Percentiles rank a stretch among this genome's conserved stretches.
phyloP scores from a whole-genome alignment of 129 eudicot species.

The Flaveria sonorensis region DNA sequence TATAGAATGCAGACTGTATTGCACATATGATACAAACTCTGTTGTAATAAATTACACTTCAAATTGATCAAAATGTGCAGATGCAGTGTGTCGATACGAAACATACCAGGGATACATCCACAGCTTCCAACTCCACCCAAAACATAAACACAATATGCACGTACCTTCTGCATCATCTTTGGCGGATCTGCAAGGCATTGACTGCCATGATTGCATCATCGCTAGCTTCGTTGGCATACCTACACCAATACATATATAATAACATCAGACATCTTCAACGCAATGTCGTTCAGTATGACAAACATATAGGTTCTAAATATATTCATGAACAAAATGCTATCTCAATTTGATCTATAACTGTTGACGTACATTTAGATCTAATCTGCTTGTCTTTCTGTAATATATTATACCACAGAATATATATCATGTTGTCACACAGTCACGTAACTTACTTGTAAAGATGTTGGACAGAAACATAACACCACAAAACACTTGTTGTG shows the following conservation, averaged over 20 bases:
- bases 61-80: background rate
- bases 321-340: background rate
- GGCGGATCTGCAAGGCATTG: constrained; percentile 91
- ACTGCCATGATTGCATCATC: constrained; percentile 31
- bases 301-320: background rate
- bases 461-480: too few species aligned
- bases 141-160: constrained; percentile 79
- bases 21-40: background rate
- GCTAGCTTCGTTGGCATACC: too few species aligned
- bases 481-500: too few species aligned
- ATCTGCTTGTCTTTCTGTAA: too few species aligned
- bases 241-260: too few species aligned
- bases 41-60: background rate
- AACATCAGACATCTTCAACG: background rate
- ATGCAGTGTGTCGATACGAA: background rate
- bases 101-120: constrained; percentile 82
- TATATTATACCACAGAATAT: too few species aligned
- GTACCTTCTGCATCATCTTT: constrained; percentile 90
- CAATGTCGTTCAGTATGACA: background rate
- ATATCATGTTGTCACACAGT: too few species aligned
- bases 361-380: too few species aligned
- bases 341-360: too few species aligned
- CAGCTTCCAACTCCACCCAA: constrained; percentile 98
- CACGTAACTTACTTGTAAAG: too few species aligned
- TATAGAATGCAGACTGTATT: background rate